Evolutionary conservation across 192 early-diverging fungal species (phyloP).

Genomic region (Backusella morwellensis): DNA sequence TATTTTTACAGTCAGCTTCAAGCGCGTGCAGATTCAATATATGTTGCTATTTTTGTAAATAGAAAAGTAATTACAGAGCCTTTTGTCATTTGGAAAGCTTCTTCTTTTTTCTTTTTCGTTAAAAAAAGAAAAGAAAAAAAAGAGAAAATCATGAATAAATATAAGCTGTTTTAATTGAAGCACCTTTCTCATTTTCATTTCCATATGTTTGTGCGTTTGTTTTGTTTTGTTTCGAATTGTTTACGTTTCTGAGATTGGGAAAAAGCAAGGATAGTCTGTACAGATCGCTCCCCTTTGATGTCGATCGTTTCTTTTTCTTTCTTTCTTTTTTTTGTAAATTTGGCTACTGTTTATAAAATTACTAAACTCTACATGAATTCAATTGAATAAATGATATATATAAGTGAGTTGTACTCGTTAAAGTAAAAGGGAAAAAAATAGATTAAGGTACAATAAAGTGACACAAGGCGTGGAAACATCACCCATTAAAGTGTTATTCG

Average conservation of each 20-base stretch:
- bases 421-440: background rate
- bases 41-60: background rate
- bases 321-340: background rate
- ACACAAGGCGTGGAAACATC: background rate
- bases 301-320: background rate
- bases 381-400: background rate
- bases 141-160: background rate
- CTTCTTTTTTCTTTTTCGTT: background rate
- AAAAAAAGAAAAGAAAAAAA: background rate
- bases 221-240: constrained; percentile 5
- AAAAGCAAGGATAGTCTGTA: background rate
- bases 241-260: background rate
- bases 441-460: background rate
- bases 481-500: background rate
- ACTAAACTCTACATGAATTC: background rate
- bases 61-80: background rate
- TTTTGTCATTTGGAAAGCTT: no score
- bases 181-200: background rate
- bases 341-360: background rate
- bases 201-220: background rate
- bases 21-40: background rate
- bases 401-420: background rate
- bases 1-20: background rate
- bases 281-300: background rate
- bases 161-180: background rate